Evolutionary conservation across 108 stramenopile genomes (phyloP), one percentile per base, ranked within the genome.

Genomic region (Stephanodiscus minutulus): DNA sequence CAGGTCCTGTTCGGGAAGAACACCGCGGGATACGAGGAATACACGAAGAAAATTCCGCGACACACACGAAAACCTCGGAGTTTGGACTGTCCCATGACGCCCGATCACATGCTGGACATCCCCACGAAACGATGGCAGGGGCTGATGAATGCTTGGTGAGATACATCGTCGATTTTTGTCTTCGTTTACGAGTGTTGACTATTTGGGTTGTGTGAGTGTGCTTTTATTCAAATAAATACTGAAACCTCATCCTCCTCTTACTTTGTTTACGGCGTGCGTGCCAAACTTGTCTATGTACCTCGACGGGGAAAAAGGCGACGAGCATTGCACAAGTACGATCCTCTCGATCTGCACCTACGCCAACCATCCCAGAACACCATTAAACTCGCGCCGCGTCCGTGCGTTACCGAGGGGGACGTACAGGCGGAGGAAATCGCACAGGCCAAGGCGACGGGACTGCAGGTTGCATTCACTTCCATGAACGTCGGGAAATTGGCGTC

Each of bases 251-350:
- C 24, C 27, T 15, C 59, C 7, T 20, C 13, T 4, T 39, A 20
- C 60, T 21, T 10, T 20, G 11, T 70, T 13, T 33, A 41, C 31
- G 31, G 31, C 5, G 31, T 33, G 31, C 31, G 31, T 33, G 31
- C 2, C 31, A 68, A 44, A 61, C 46, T 11, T 66, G 15, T 56
- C 43, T 50, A 29, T 41, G 59, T 36, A 48, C 55, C 24, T 41
- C 33, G 56, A 7, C 47, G 82, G 82, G 10, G 17, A 33, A 21
- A 54, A 15, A 66, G 68, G 90, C 73, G 91, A 10, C 49, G 84
- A 36, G 82, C 87, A n/a, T 73, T 94, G 24, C 93, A 94, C 66
- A 73, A 81, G 22, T 94, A 85, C 65, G 93, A 94, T 71, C 93
- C 93, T 9, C 68, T 71, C 28, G 90, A 91, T 66, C 57, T 94